Evolutionary conservation across 2,329 filamentous ascomycete genomes (phyloP), one percentile per base, ranked within the genome.

Genomic region (Colletotrichum sp.): DNA sequence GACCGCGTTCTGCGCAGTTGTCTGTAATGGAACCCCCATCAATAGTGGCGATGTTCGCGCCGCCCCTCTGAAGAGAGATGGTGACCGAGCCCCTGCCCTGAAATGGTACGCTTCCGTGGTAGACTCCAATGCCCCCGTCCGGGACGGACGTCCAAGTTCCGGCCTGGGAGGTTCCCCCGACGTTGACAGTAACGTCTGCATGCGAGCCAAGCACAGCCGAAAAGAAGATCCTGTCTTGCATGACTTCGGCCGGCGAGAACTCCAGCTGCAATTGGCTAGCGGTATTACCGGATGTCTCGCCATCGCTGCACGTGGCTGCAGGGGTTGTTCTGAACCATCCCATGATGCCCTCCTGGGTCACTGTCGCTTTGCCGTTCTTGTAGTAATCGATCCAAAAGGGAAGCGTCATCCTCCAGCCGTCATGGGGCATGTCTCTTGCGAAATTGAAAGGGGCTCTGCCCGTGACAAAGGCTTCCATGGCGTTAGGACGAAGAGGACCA

Each of bases 361-460:
- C 80, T 79, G 57, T 83, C 55, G 73, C 81, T 60, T 80, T 81
- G 11, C 82, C 83, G 44, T 81, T 85, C 80, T 90, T 90, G 82
- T 88, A 91, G 32, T 82, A 80, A 30, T 85, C 81, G 77, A 90
- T 90, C 78, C 87, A 86, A 79, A 87, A 88, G 5, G 89, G 88
- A 2, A 91, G 82, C 11, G 88, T 78, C 22, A 82, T 80, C 28
- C 87, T 85, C 86, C 88, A 91, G 27, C 82, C 86, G 27, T 88
- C 86, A 79, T 91, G 90, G 3, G 86, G 85, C 81, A 87, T 85
- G 73, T 84, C 82, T 16, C 84, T 74, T 36, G 87, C 88, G 78
- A 90, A 91, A 75, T 83, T 81, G 68, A 83, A 85, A 4, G 89
- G 88, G 1, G 87, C 88, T 30, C n/a, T 48, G 8, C 67, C 55